Evolutionary conservation across 2,329 filamentous ascomycete species (phyloP).

Genomic region (Beauveria scarabaeidicola): DNA sequence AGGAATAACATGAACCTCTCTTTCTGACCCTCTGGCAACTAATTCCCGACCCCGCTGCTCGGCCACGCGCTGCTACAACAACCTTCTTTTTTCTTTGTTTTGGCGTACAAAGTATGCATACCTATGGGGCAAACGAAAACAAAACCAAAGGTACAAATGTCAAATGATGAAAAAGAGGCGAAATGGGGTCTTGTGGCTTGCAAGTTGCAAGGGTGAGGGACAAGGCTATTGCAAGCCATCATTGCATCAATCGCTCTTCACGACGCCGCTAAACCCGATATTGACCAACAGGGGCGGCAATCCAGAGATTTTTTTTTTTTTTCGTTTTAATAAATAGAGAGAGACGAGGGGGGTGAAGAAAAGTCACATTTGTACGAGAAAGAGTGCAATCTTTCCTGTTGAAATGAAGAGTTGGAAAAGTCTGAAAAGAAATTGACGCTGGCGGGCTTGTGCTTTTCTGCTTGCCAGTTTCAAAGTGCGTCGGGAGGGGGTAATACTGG

Average conservation of each 20-base stretch:
- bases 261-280: conserved; percentile 1
- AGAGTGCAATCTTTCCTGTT: background rate
- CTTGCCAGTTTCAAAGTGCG: background rate
- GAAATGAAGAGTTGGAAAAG: background rate
- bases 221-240: conserved; percentile 4
- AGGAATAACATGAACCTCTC: no score
- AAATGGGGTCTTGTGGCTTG: background rate
- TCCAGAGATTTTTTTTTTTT: background rate
- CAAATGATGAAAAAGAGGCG: background rate
- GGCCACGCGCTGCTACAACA: no score
- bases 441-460: background rate
- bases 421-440: background rate
- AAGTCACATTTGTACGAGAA: background rate
- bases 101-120: no score
- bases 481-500: background rate
- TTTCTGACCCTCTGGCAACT: no score
- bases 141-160: no score
- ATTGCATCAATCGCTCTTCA: background rate
- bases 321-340: no score
- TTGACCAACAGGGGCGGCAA: background rate
- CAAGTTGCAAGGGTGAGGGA: background rate
- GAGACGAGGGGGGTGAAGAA: no score
- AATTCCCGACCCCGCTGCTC: no score
- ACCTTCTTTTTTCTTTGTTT: no score
- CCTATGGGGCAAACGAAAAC: no score